Base-by-base conservation (phyloP, 148 eudicot species). In the Oxyria digyna region DNA sequence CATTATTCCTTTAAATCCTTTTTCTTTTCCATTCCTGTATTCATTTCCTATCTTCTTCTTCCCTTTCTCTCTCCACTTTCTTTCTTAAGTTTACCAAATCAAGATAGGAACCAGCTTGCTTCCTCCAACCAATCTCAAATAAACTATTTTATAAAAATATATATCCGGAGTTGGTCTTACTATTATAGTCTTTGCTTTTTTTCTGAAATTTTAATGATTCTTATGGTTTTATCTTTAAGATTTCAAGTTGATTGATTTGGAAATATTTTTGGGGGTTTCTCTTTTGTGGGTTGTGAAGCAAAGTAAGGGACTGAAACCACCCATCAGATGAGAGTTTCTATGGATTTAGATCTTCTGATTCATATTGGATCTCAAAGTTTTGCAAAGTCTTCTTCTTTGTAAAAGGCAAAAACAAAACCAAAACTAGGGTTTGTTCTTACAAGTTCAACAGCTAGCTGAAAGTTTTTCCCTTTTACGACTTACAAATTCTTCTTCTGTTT, bases 21-120 rank as follows among this genome's bases (percentile, higher is more conserved):
- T 5, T n/a, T 5, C 52, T 18, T 46, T 46, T 46, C 52, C 52
- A 23, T n/a, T 46, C 52, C 23, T 46, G 52, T n/a, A 18, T n/a
- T 46, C 21, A 46, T 46, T 38, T 46, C 52, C 52, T 20, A 46
- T 46, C 52, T 46, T n/a, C 52, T 4, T n/a, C 52, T 46, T 46
- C 23, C 8, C 6, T 46, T 4, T 46, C 52, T 46, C 52, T 46
- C 52, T 64, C 45, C 69, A 27, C 12, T 72, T 57, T 41, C 52
- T 57, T 72, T 64, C 74, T 64, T 64, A 64, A 72, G 74, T 42
- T 72, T 62, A 27, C 77, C 68, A 62, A 69, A 74, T 41, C 64
- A 69, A 74, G 73, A 74, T 74, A 69, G 10, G n/a, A 35, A 46
- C 17, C 57, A 38, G 54, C 38, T 17, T 69, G 57, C 32, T 59